phyloP scores from a whole-genome alignment of 768 basidiomycete species.

The Boletus subparvulus region DNA sequence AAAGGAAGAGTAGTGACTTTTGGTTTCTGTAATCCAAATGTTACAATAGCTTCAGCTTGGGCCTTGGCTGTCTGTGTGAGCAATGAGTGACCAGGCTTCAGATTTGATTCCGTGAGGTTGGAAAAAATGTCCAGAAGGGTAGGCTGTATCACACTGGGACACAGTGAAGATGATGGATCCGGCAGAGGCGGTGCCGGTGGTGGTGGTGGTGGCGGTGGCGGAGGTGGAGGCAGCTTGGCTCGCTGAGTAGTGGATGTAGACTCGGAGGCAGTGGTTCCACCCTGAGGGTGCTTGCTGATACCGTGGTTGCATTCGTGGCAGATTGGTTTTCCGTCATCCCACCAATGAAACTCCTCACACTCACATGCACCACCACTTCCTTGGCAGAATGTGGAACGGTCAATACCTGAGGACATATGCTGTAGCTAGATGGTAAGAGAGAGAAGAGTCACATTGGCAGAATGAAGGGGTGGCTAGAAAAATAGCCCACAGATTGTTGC shows the following conservation, averaged over 20 bases:
- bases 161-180: neutral
- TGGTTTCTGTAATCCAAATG: neutral
- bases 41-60: neutral
- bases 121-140: neutral
- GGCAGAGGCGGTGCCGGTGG: neutral
- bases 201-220: too few species aligned
- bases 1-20: too few species aligned
- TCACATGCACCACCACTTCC: neutral
- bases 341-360: neutral
- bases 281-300: neutral
- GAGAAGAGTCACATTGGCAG: too few species aligned
- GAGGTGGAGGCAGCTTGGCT: neutral
- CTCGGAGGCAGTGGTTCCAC: neutral
- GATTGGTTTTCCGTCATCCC: neutral
- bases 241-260: neutral
- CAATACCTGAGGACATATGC: neutral
- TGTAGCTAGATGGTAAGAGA: too few species aligned
- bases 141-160: neutral
- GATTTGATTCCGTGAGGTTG: neutral
- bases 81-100: neutral
- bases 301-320: neutral
- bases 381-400: neutral
- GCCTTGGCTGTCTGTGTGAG: neutral
- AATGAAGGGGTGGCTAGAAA: too few species aligned
- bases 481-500: neutral